Conservation (phyloP, 108 stramenopile species). For the Pseudonitzschia pungens region DNA sequence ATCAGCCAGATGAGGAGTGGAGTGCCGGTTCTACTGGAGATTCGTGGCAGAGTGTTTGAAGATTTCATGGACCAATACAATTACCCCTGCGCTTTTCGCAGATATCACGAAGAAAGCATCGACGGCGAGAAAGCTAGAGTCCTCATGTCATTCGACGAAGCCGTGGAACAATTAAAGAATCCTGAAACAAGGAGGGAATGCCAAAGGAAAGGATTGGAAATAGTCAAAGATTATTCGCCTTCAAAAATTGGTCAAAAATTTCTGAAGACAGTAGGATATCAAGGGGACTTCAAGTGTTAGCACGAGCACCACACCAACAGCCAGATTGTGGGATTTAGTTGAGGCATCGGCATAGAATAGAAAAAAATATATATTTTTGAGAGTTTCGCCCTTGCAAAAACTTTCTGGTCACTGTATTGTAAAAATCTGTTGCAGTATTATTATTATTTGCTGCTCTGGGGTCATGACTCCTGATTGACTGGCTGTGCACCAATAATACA, state of each 20-base stretch:
- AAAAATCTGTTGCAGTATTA: no score
- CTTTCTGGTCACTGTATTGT: no score
- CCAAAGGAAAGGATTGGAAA: constrained; percentile 20
- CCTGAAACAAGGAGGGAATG: constrained; percentile 8
- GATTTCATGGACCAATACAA: constrained; percentile 28
- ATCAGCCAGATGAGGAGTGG: constrained; percentile 29
- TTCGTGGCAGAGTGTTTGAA: constrained; percentile 23
- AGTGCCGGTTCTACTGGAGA: constrained; percentile 21
- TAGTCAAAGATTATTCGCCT: constrained; percentile 22
- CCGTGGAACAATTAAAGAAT: constrained; percentile 12
- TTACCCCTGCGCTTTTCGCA: constrained; percentile 22
- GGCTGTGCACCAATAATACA: no score
- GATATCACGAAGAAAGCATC: constrained; percentile 4
- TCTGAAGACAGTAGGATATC: constrained; percentile 15
- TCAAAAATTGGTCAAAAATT: constrained; percentile 9
- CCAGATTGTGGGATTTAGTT: no score
- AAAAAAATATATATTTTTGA: no score
- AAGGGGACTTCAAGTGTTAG: constrained; percentile 18
- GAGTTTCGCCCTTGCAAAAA: no score
- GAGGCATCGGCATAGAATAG: no score
- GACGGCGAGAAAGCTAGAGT: background rate
- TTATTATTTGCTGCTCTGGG: no score
- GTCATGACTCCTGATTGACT: no score
- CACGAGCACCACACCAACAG: no score
- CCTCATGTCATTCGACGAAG: constrained; percentile 19